phyloP scores from a whole-genome alignment of 441 rosid genomes.

The Syzygium syzygioides region DNA sequence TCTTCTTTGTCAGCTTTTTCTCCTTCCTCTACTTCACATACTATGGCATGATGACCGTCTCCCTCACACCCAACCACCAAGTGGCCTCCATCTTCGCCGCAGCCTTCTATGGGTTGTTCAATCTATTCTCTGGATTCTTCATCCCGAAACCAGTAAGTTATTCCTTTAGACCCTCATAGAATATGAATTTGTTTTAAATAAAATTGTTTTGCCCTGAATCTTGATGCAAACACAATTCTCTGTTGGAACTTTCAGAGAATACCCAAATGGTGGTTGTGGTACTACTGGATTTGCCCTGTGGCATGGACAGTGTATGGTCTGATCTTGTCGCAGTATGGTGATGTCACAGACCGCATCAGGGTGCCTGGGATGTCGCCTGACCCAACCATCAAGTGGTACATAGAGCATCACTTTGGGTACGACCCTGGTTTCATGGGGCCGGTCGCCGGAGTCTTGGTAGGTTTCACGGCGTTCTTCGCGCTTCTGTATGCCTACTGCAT shows the following conservation, averaged over 20 bases:
- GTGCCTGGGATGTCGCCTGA: conserved; percentile 31
- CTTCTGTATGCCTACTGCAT: conserved; percentile 63
- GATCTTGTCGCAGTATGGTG: conserved; percentile 71
- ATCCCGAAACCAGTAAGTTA: conserved; percentile 80
- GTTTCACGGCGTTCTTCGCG: conserved; percentile 59
- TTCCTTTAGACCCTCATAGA: not conserved
- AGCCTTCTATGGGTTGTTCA: conserved; percentile 75
- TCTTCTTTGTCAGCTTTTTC: conserved; percentile 72
- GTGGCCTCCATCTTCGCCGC: conserved; percentile 81
- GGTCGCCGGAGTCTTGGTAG: conserved; percentile 67
- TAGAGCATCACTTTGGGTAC: conserved; percentile 47
- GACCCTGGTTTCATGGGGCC: conserved; percentile 56
- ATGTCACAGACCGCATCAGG: conserved; percentile 27
- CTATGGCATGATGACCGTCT: conserved; percentile 96
- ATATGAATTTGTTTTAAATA: not conserved
- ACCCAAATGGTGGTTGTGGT: conserved; percentile 95
- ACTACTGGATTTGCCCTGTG: conserved; percentile 80
- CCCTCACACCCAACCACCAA: conserved; percentile 90
- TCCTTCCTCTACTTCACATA: conserved; percentile 96
- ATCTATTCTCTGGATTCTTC: conserved; percentile 92
- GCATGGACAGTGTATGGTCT: conserved; percentile 93
- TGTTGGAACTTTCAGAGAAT: conserved; percentile 41
- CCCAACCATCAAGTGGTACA: conserved; percentile 38
- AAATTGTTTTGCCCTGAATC: not conserved
- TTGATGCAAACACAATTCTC: not conserved